Evolutionary conservation across 352 stramenopile species (phyloP).

Genomic region (Saprolegnia parasitica): DNA sequence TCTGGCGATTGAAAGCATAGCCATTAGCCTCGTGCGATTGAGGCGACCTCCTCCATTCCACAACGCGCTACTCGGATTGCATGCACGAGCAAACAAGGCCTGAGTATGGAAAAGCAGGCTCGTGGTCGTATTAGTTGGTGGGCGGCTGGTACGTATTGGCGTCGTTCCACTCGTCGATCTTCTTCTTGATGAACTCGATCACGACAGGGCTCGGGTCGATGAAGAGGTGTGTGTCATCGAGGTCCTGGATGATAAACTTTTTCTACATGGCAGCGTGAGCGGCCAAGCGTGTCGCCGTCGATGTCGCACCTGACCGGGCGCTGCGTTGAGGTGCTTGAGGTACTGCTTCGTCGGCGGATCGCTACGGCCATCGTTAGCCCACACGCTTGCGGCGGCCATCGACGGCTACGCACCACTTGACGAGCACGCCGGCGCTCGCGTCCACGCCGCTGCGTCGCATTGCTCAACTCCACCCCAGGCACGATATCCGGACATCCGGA

Average conservation of each 20-base stretch:
- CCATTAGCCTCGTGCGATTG: too few species aligned
- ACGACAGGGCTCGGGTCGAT: constrained; percentile 78
- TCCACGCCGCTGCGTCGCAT: constrained; percentile 6
- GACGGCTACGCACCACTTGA: constrained; percentile 59
- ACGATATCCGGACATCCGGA: too few species aligned
- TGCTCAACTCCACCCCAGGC: not conserved
- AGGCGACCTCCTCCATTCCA: too few species aligned
- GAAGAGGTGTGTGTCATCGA: constrained; percentile 83
- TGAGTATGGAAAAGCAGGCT: too few species aligned
- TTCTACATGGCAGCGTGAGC: constrained; percentile 44
- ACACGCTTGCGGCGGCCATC: not conserved
- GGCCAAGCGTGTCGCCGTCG: not conserved
- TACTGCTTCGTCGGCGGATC: constrained; percentile 84
- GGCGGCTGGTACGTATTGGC: constrained; percentile 83
- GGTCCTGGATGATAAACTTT: constrained; percentile 79
- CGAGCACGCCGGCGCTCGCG: constrained; percentile 48
- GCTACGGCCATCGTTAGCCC: constrained; percentile 33
- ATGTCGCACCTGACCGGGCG: constrained; percentile 59
- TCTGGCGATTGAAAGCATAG: too few species aligned
- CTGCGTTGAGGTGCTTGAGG: constrained; percentile 76
- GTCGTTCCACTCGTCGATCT: constrained; percentile 88
- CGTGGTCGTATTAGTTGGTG: constrained; percentile 39
- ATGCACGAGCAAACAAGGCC: too few species aligned
- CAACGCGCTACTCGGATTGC: too few species aligned
- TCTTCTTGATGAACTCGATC: constrained; percentile 82